Evolutionary conservation across 371 early-diverging fungal species (phyloP), one percentile per base, ranked within the genome.

Genomic region (Circinella minor): DNA sequence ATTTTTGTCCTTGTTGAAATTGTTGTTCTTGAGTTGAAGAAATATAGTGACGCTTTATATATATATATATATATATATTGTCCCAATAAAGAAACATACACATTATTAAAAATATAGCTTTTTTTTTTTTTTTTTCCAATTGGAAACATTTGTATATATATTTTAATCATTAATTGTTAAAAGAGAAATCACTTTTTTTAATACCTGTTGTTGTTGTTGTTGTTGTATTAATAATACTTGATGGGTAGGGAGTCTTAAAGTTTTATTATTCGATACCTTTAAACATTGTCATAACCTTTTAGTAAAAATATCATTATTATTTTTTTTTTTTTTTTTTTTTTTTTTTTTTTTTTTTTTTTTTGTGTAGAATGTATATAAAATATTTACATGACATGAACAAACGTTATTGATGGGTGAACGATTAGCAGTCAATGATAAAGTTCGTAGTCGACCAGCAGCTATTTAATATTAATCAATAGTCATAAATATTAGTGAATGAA

Each of bases 311-410:
- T 43, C 43, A 1, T 43, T 43, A 9, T 6, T 43, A n/a, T n/a
- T n/a, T n/a, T n/a, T n/a, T n/a, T n/a, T n/a, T n/a, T n/a, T n/a
- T n/a, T n/a, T n/a, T n/a, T n/a, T n/a, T n/a, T n/a, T n/a, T n/a
- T n/a, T n/a, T n/a, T n/a, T n/a, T n/a, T n/a, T n/a, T n/a, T n/a
- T n/a, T n/a, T n/a, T n/a, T n/a, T n/a, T n/a, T n/a, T n/a, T n/a
- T n/a, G n/a, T 9, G 6, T 43, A 43, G 43, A 43, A 11, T 0
- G 43, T 11, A 43, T 11, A 11, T 9, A 43, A 43, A 18, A 34
- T 17, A 13, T 34, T 57, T 57, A 57, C 57, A 17, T 57, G 57
- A 57, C 57, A 57, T 57, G 57, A 18, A n/a, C 57, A 57, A 57
- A n/a, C 1, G 27, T 57, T 34, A 27, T n/a, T 34, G 27, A 57